Conservation (phyloP, 164 flowering plant genomes). For the Akebia trifoliata region DNA sequence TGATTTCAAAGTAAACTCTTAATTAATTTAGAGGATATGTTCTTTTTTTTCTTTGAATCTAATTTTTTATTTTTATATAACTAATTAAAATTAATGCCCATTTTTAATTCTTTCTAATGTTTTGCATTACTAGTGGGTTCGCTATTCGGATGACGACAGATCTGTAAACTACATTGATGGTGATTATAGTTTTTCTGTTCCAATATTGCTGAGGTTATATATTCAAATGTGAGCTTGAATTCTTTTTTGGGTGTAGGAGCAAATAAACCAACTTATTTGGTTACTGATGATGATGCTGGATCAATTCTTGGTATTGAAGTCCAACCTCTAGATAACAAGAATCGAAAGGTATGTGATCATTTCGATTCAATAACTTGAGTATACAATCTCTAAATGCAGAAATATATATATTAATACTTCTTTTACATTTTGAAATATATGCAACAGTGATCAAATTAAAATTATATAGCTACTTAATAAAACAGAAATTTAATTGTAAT, state of each 20-base stretch:
- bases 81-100: too few relatives aligned
- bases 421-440: too few relatives aligned
- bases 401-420: too few relatives aligned
- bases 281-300: conserved; percentile 96
- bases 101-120: neutral
- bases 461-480: too few relatives aligned
- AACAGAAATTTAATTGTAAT: too few relatives aligned
- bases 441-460: too few relatives aligned
- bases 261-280: conserved; percentile 81
- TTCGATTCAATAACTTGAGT: too few relatives aligned
- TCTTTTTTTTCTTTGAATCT: too few relatives aligned
- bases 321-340: conserved; percentile 90
- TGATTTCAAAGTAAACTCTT: conserved; percentile 96
- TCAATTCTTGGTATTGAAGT: conserved; percentile 88
- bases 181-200: conserved; percentile 16
- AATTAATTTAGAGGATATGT: too few relatives aligned
- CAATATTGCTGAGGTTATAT: neutral
- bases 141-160: conserved; percentile 90
- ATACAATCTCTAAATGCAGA: too few relatives aligned
- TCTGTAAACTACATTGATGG: conserved; percentile 88
- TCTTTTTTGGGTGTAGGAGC: conserved; percentile 54
- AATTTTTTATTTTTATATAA: too few relatives aligned
- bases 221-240: neutral
- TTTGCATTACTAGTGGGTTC: conserved; percentile 81
- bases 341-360: conserved; percentile 98